These are phyloP conservation scores for Erigeron canadensis DNA, from an alignment of 129 eudicot species.

Conservation along the genomic window DNA sequence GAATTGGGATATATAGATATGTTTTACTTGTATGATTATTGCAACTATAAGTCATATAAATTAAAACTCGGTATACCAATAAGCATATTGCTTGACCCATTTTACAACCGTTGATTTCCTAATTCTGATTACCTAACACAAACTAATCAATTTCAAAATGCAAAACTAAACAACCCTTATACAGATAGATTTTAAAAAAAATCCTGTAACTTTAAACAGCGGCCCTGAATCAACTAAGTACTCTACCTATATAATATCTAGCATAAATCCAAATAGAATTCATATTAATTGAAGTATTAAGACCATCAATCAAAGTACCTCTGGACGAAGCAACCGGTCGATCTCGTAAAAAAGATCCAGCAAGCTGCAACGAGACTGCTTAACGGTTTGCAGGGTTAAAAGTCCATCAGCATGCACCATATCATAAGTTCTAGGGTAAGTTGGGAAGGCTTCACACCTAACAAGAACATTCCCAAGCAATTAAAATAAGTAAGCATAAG, in stretches of 20 bases:
- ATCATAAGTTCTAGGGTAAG: conserved; percentile 93
- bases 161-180: neutral
- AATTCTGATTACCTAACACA: neutral
- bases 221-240: neutral
- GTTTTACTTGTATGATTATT: neutral
- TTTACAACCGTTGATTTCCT: neutral
- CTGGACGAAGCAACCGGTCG: conserved; percentile 94
- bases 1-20: neutral
- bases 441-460: conserved; percentile 98
- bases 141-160: neutral
- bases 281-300: neutral
- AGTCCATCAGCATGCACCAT: conserved; percentile 96
- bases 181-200: neutral
- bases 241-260: neutral
- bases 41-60: too few species aligned
- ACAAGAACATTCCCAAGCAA: neutral
- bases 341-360: conserved; percentile 75
- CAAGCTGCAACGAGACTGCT: conserved; percentile 69
- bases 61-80: too few species aligned
- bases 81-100: too few species aligned
- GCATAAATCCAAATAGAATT: neutral
- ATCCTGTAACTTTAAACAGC: neutral
- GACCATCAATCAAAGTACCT: conserved; percentile 46
- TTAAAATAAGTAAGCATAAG: neutral
- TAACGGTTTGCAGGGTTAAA: conserved; percentile 58